These are phyloP conservation scores for Lunasporangiospora selenospora DNA, from an alignment of 192 early-diverging fungal species.

Conservation along the genomic window DNA sequence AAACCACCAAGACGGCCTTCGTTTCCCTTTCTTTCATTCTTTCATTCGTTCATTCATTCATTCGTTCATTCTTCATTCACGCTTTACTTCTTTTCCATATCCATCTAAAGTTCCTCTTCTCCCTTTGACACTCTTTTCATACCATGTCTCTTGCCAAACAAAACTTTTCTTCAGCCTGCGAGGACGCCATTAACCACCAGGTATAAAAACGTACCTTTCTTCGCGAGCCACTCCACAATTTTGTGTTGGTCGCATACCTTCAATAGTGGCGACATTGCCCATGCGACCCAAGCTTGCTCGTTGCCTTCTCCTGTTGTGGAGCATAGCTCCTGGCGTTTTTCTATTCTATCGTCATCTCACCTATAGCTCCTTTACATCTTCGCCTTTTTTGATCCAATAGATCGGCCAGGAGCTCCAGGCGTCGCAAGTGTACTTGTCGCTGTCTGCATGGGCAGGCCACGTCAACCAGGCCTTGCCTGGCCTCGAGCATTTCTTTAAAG, in stretches of 20 bases:
- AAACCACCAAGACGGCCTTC: not conserved
- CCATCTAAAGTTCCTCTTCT: not conserved
- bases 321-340: too few species aligned
- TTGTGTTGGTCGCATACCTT: too few species aligned
- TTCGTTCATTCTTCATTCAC: too few species aligned
- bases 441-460: slow-evolving; percentile 60
- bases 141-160: slow-evolving; percentile 58
- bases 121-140: not conserved
- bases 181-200: slow-evolving; percentile 62
- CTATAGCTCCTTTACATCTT: too few species aligned
- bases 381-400: slow-evolving; percentile 9
- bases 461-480: slow-evolving; percentile 57
- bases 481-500: slow-evolving; percentile 59
- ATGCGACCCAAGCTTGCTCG: too few species aligned
- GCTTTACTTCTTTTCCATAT: not conserved
- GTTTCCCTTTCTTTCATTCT: not conserved
- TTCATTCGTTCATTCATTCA: too few species aligned
- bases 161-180: slow-evolving; percentile 57
- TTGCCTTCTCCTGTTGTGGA: too few species aligned
- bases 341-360: too few species aligned
- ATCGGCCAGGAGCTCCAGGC: slow-evolving; percentile 66
- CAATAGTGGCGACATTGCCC: too few species aligned
- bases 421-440: slow-evolving; percentile 60
- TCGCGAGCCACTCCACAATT: too few species aligned
- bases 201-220: too few species aligned